Evolutionary conservation across 2,329 filamentous ascomycete species (phyloP).

Genomic region (Lecanosticta acicola): DNA sequence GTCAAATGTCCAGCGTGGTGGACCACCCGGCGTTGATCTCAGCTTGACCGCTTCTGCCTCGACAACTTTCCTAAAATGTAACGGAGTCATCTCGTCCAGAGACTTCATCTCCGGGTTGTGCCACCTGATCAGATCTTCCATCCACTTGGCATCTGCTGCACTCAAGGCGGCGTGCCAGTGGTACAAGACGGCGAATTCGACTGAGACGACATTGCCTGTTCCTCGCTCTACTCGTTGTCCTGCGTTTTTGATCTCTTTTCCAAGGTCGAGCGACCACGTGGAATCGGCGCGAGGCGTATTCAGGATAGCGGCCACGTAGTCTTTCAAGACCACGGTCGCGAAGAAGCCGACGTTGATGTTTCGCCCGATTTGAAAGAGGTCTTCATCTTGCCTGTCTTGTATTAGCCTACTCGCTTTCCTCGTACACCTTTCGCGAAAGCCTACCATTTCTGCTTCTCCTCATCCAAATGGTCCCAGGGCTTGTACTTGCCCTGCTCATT

Average conservation of each 20-base stretch:
- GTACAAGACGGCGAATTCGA: slow-evolving; percentile 45
- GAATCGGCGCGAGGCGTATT: slow-evolving; percentile 43
- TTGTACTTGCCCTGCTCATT: slow-evolving; percentile 44
- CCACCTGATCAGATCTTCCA: slow-evolving; percentile 37
- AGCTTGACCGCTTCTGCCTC: slow-evolving; percentile 34
- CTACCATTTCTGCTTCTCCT: slow-evolving; percentile 37
- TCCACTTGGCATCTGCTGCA: slow-evolving; percentile 43
- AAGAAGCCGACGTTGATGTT: slow-evolving; percentile 48
- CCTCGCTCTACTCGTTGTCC: slow-evolving; percentile 40
- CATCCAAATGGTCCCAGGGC: slow-evolving; percentile 36
- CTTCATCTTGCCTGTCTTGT: slow-evolving; percentile 42
- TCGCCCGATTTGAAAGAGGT: slow-evolving; percentile 44
- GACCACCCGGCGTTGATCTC: slow-evolving; percentile 27
- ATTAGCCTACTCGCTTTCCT: too few species aligned
- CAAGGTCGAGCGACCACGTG: slow-evolving; percentile 43
- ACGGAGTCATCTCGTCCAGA: slow-evolving; percentile 40
- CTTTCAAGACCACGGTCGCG: slow-evolving; percentile 41
- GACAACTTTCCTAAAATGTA: slow-evolving; percentile 42
- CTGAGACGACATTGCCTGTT: slow-evolving; percentile 42
- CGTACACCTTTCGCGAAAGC: too few species aligned
- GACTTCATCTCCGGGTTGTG: slow-evolving; percentile 37
- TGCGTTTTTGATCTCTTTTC: slow-evolving; percentile 41
- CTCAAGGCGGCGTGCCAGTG: slow-evolving; percentile 45
- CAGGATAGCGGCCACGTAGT: slow-evolving; percentile 45
- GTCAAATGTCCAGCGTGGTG: slow-evolving; percentile 40